A percentile compares a stretch with the other conserved stretches of the same genome.
phyloP scores from a whole-genome alignment of 1,284 basidiomycete species.

The Spongispora temasekensis region DNA sequence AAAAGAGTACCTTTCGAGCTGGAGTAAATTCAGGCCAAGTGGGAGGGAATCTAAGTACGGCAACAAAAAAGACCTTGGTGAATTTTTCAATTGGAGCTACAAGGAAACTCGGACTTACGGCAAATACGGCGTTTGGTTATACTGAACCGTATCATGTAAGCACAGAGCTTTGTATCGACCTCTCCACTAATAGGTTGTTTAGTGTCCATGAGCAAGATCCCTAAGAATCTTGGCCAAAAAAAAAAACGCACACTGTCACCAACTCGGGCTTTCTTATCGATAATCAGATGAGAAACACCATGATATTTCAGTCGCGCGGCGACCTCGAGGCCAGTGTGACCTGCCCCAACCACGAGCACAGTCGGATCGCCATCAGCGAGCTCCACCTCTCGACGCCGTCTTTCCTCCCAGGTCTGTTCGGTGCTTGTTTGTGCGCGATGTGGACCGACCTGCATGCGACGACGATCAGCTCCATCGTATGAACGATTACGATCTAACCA shows the following conservation, averaged over 20 bases:
- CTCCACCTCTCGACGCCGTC: constrained; percentile 26
- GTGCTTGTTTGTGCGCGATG: constrained; percentile 18
- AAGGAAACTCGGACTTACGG: constrained; percentile 19
- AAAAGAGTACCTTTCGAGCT: constrained; percentile 31
- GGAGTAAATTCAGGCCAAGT: constrained; percentile 44
- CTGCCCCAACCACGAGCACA: constrained; percentile 38
- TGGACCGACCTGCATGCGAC: constrained; percentile 19
- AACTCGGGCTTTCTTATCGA: constrained; percentile 37
- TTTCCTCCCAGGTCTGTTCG: constrained; percentile 33
- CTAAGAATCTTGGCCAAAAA: not conserved
- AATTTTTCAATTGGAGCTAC: too few species aligned
- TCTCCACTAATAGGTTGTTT: constrained; percentile 27
- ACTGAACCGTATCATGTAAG: constrained; percentile 32
- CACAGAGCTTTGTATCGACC: constrained; percentile 37
- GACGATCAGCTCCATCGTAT: constrained; percentile 4
- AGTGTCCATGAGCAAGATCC: too few species aligned
- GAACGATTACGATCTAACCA: not conserved
- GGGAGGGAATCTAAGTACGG: constrained; percentile 39
- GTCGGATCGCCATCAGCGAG: constrained; percentile 30
- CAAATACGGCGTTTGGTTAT: constrained; percentile 30
- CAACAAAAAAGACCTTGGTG: too few species aligned
- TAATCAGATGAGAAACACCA: constrained; percentile 35
- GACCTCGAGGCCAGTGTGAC: constrained; percentile 39
- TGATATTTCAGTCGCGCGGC: constrained; percentile 41
- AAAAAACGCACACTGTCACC: constrained; percentile 35